Conservation (phyloP, 768 basidiomycete genomes). For the Russula sp. region DNA sequence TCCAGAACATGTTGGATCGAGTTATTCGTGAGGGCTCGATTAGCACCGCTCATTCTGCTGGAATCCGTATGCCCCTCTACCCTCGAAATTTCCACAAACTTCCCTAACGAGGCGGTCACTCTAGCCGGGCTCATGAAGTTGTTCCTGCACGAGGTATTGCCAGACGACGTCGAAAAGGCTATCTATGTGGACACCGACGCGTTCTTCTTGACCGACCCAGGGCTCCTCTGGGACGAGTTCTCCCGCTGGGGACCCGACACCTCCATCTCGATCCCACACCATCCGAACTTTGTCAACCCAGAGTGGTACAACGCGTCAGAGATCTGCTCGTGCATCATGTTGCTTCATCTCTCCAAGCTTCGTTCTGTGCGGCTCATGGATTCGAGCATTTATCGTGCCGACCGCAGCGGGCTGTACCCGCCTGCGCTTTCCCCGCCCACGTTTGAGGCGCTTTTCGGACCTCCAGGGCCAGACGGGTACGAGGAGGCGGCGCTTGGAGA, state of each 20-base stretch:
- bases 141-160: conserved; percentile 45
- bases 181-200: conserved; percentile 49
- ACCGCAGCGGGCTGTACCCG: conserved; percentile 23
- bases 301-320: conserved; percentile 41
- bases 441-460: conserved; percentile 39
- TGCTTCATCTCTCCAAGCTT: conserved; percentile 41
- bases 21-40: conserved; percentile 41
- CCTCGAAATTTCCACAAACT: not conserved
- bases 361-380: conserved; percentile 41
- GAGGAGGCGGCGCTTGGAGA: conserved; percentile 44
- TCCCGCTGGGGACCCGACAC: conserved; percentile 29
- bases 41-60: conserved; percentile 40
- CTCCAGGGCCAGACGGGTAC: conserved; percentile 31
- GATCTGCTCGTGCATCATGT: conserved; percentile 47
- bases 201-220: conserved; percentile 41
- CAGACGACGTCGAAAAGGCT: conserved; percentile 35
- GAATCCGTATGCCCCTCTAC: conserved; percentile 34
- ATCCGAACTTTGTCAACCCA: conserved; percentile 34
- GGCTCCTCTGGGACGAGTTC: conserved; percentile 40
- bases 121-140: conserved; percentile 47
- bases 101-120: not conserved
- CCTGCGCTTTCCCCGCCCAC: conserved; percentile 35
- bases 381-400: conserved; percentile 34
- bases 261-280: conserved; percentile 39
- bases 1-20: conserved; percentile 37